phyloP scores from a whole-genome alignment of 768 basidiomycete genomes.

The Mycena metata region DNA sequence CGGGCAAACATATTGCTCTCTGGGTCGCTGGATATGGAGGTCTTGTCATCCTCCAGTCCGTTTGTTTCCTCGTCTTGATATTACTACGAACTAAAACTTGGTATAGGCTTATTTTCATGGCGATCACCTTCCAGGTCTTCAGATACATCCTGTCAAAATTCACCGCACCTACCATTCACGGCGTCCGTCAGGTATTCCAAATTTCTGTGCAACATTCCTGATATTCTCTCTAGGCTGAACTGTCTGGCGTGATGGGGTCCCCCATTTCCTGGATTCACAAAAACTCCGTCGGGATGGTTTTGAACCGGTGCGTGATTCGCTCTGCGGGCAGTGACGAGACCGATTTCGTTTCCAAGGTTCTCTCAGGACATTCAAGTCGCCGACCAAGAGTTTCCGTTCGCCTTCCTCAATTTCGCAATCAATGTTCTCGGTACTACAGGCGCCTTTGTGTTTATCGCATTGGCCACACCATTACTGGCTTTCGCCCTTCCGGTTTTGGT shows the following conservation, averaged over 20 bases:
- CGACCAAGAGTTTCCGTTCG: constrained; percentile 28
- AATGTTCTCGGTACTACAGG: constrained; percentile 15
- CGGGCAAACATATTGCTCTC: constrained; percentile 22
- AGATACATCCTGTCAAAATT: constrained; percentile 5
- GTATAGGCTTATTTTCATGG: constrained; percentile 21
- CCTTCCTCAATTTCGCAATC: constrained; percentile 23
- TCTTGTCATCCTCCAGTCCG: constrained; percentile 17
- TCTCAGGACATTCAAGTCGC: constrained; percentile 32
- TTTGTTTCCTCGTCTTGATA: background rate
- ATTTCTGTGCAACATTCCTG: background rate
- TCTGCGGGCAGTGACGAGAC: too few relatives aligned
- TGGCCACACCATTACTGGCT: constrained; percentile 25
- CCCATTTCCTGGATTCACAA: constrained; percentile 33
- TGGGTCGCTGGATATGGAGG: constrained; percentile 31
- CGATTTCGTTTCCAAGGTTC: constrained; percentile 8
- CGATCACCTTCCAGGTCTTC: constrained; percentile 1
- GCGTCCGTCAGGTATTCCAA: background rate
- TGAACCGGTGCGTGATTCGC: constrained; percentile 20
- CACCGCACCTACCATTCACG: constrained; percentile 29
- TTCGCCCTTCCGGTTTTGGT: constrained; percentile 20
- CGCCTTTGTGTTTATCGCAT: constrained; percentile 24
- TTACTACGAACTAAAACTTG: background rate
- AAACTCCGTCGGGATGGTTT: constrained; percentile 27
- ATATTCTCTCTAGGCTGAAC: constrained; percentile 7
- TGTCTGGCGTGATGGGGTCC: constrained; percentile 24